Conservation (phyloP, 176 grass and related monocot genomes). For the Urochloa ruziziensis region DNA sequence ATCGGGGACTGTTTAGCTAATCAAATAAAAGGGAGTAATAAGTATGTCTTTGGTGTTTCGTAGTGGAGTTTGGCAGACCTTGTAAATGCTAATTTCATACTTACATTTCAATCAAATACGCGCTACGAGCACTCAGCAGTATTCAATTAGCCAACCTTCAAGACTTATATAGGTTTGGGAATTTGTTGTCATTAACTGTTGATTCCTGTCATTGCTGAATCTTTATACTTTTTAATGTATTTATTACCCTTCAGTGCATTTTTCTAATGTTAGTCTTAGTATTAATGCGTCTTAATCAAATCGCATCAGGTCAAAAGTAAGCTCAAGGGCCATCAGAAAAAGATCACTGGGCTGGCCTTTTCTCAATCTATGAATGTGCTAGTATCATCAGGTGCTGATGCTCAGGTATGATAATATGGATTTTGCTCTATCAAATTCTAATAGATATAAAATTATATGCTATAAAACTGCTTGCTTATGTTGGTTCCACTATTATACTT, state of each 20-base stretch:
- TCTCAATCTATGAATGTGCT: conserved; percentile 89
- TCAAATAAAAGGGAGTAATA: neutral
- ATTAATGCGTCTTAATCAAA: neutral
- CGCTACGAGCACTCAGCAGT: neutral
- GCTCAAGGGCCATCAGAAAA: conserved; percentile 97
- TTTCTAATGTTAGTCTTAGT: neutral
- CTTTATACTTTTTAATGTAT: neutral
- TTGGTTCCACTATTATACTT: neutral
- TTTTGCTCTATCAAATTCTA: neutral
- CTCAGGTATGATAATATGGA: conserved; percentile 61
- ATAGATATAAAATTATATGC: neutral
- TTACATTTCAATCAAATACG: neutral
- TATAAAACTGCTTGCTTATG: neutral
- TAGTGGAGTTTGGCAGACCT: neutral
- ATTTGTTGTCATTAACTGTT: neutral
- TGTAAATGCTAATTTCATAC: neutral
- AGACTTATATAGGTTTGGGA: neutral
- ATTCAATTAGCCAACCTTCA: neutral
- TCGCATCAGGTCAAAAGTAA: conserved; percentile 81
- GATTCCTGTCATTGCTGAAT: neutral
- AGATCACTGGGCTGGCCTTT: conserved; percentile 97
- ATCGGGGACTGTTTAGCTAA: neutral
- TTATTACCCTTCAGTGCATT: neutral
- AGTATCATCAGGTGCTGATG: conserved; percentile 96
- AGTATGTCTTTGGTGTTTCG: neutral